Evolutionary conservation across 768 basidiomycete genomes (phyloP), one percentile per base, ranked within the genome.

Genomic region (Pleurotus tuoliensis): DNA sequence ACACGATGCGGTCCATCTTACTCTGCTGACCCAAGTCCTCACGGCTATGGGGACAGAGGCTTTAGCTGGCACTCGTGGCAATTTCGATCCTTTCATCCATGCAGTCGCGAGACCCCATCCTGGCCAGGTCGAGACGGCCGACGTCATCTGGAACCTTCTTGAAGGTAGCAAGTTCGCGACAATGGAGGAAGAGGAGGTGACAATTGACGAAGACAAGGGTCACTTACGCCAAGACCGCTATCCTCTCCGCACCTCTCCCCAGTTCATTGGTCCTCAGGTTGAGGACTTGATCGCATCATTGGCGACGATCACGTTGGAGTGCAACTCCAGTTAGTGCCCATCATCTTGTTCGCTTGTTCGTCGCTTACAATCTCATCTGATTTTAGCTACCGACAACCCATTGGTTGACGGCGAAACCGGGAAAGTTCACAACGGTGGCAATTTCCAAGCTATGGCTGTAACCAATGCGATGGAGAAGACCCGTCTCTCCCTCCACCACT

Each of bases 391-490:
- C 22, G 90, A 92, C 64, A 92, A 92, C 65, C 90, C 90, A 9
- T 79, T 92, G 40, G 76, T 91, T 57, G 87, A 91, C 63, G 81
- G 82, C 16, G 79, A 86, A 53, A 82, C 82, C 25, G 82, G 82
- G 2, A 67, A 75, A 38, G 77, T 88, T 12, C 86, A 91, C 65
- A 84, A 90, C 60, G 90, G 88, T 24, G 93, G 92, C 12, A 94
- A 94, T 68, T 94, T 95, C 78, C 92, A 90, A 68, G 88, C 88
- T 0, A 89, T 89, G 84, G 78, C 86, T 11, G 80, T 91, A 44
- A 86, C 86, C 11, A 82, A 71, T 56, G 86, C 90, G 9, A 93
- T 94, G 90, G 92, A 94, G 68, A 92, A 93, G 67, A 88, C 88
- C 0, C 87, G 92, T 7, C 79, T 90, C 45, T 76, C 83, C 11